Percentiles rank a stretch among this genome's conserved stretches.
Conservation (phyloP, 768 basidiomycete genomes). For the Amanita pallidorosea region DNA sequence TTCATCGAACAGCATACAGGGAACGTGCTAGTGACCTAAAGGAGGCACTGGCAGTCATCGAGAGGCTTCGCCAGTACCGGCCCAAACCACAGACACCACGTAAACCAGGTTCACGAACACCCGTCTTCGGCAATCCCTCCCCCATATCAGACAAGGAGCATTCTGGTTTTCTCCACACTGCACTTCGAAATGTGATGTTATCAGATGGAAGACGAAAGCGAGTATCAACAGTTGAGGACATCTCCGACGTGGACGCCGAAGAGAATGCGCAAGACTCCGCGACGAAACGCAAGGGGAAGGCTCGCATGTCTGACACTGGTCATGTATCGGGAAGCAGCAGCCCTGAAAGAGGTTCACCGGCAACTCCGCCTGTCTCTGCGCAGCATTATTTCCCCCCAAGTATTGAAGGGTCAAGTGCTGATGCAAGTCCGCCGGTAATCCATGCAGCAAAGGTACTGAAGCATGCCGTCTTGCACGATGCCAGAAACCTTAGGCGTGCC, state of each 20-base stretch:
- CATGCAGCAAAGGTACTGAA: constrained; percentile 57
- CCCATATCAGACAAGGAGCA: constrained; percentile 38
- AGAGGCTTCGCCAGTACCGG: constrained; percentile 55
- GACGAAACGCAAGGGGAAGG: constrained; percentile 11
- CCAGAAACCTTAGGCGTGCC: constrained; percentile 52
- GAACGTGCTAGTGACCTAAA: constrained; percentile 57
- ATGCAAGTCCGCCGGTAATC: constrained; percentile 22
- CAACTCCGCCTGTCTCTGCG: neutral
- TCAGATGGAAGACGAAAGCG: constrained; percentile 7
- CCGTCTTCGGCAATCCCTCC: constrained; percentile 24
- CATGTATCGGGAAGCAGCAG: neutral
- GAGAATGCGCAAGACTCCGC: constrained; percentile 7
- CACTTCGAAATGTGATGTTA: constrained; percentile 16
- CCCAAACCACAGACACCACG: constrained; percentile 29
- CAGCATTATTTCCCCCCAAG: constrained; percentile 1
- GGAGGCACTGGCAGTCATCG: constrained; percentile 45
- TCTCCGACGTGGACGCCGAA: constrained; percentile 10
- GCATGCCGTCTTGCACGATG: constrained; percentile 66
- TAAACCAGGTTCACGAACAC: constrained; percentile 32
- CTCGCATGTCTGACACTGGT: neutral
- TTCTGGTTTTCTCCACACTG: constrained; percentile 22
- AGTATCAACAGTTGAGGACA: constrained; percentile 13
- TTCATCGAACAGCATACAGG: constrained; percentile 68
- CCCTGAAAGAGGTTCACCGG: neutral
- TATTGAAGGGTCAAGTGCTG: constrained; percentile 13